Evolutionary conservation across 139 green algal species (phyloP), one percentile per base, ranked within the genome.

Genomic region (Chlorella sp.): DNA sequence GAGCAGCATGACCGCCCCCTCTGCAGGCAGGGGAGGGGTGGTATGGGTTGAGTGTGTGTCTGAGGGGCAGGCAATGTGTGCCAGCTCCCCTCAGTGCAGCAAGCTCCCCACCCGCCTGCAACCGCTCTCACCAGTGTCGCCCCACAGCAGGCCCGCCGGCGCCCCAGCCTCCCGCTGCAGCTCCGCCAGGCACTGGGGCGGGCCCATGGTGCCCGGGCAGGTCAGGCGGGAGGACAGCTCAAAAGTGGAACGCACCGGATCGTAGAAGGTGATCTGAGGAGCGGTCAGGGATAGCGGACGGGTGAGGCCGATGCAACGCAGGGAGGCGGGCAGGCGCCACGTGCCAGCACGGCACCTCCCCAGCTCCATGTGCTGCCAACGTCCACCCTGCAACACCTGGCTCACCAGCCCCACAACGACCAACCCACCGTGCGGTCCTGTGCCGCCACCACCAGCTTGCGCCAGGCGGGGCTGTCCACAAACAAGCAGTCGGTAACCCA

Each of bases 401-500:
- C n/a, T n/a, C n/a, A n/a, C n/a, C n/a, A n/a, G n/a, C n/a, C n/a
- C n/a, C n/a, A n/a, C n/a, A n/a, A n/a, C n/a, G n/a, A n/a, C n/a
- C n/a, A n/a, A 56, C 86, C 32, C 64, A 90, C 87, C 39, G 92
- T 88, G 3, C 93, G 86, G 83, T 97, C 94, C 30, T 93, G 91
- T 17, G 92, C 91, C 12, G 92, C 91, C 69, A 95, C 92, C 18
- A 93, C 90, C 44, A 96, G 88, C 79, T 93, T 94, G 60, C 90
- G 62, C 20, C 74, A 67, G 36, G 60, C 38, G 1, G 90, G 88
- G 18, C 55, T 30, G 56, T 86, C 81, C 85, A 96, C 87, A 76
- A 93, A 94, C 3, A 92, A 51, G 68, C 84, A 89, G 86, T 94
- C 91, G 5, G 90, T 96, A 68, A 96, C 92, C 94, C 94, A 97